phyloP scores from a whole-genome alignment of 768 basidiomycete species.

The Phanerochaete sordida region DNA sequence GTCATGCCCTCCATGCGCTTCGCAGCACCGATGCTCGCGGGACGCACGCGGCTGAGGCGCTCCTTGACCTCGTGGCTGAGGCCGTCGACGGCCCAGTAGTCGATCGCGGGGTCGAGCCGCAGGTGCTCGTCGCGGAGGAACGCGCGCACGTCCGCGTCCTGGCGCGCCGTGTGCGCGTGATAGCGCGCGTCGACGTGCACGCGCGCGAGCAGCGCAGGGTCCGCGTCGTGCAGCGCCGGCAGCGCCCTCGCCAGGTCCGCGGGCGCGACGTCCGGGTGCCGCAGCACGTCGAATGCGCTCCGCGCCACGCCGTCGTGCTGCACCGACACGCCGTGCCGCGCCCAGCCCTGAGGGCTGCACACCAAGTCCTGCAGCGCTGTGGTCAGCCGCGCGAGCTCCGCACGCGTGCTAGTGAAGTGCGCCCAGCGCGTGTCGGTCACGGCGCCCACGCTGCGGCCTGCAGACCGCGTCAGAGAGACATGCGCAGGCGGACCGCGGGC shows the following conservation, averaged over 20 bases:
- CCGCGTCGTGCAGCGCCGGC: constrained; percentile 48
- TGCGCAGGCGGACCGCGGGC: neutral
- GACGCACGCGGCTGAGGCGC: constrained; percentile 54
- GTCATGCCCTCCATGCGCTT: constrained; percentile 95
- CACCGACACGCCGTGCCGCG: constrained; percentile 35
- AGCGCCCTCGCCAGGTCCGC: constrained; percentile 38
- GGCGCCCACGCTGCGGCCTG: constrained; percentile 39
- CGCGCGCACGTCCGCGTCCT: constrained; percentile 67
- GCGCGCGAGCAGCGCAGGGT: constrained; percentile 51
- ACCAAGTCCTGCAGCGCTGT: constrained; percentile 30
- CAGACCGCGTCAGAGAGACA: neutral
- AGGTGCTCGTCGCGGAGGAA: constrained; percentile 79
- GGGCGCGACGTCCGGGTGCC: constrained; percentile 50
- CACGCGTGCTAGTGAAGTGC: constrained; percentile 29
- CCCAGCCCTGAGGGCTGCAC: constrained; percentile 42
- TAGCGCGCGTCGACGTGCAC: constrained; percentile 72
- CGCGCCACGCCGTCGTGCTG: constrained; percentile 37
- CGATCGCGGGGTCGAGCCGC: constrained; percentile 61
- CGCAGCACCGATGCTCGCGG: constrained; percentile 80
- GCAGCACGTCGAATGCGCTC: constrained; percentile 76
- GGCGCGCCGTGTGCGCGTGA: constrained; percentile 59
- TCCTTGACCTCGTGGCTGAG: constrained; percentile 77
- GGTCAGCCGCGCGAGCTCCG: constrained; percentile 31
- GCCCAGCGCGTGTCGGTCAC: constrained; percentile 43
- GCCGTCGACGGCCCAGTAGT: constrained; percentile 63